Evolutionary conservation across 164 flowering plant species (phyloP).

Genomic region (Pachysandra terminalis): DNA sequence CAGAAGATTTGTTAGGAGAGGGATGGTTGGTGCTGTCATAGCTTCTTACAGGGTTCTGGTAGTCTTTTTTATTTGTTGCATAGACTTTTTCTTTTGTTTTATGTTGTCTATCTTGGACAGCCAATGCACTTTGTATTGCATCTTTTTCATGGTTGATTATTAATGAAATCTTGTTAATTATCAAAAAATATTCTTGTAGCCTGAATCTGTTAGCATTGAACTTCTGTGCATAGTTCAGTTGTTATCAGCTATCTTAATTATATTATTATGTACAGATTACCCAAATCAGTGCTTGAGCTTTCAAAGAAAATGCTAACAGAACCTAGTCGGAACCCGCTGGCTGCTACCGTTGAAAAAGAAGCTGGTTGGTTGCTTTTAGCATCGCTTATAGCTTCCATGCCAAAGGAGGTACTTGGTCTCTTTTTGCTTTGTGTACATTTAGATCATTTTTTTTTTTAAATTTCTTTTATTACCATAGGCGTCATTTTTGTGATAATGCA

Average conservation of each 20-base stretch:
- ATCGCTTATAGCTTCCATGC: slow-evolving; percentile 75
- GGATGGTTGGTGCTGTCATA: too few species aligned
- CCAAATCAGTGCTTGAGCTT: slow-evolving; percentile 69
- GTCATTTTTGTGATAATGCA: slow-evolving; percentile 25
- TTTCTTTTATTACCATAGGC: not conserved
- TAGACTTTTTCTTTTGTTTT: too few species aligned
- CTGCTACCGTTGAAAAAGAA: slow-evolving; percentile 66
- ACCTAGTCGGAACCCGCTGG: slow-evolving; percentile 61
- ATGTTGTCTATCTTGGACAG: too few species aligned
- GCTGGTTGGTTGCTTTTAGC: slow-evolving; percentile 93
- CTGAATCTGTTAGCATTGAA: not conserved
- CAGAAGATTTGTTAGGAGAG: too few species aligned
- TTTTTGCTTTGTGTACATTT: not conserved
- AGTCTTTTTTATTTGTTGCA: too few species aligned
- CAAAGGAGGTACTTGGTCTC: slow-evolving; percentile 69
- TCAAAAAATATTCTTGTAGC: not conserved
- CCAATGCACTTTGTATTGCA: too few species aligned
- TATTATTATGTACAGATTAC: slow-evolving; percentile 52
- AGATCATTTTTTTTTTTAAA: not conserved
- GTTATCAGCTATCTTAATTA: not conserved
- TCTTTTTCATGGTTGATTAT: too few species aligned
- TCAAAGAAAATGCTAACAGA: slow-evolving; percentile 76
- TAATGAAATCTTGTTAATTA: too few species aligned
- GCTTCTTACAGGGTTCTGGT: too few species aligned
- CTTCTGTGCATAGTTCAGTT: not conserved